A percentile compares a stretch with the other conserved stretches of the same genome.
Evolutionary conservation across 2,329 filamentous ascomycete genomes (phyloP).

Genomic region (Sarocladium brachiariae): DNA sequence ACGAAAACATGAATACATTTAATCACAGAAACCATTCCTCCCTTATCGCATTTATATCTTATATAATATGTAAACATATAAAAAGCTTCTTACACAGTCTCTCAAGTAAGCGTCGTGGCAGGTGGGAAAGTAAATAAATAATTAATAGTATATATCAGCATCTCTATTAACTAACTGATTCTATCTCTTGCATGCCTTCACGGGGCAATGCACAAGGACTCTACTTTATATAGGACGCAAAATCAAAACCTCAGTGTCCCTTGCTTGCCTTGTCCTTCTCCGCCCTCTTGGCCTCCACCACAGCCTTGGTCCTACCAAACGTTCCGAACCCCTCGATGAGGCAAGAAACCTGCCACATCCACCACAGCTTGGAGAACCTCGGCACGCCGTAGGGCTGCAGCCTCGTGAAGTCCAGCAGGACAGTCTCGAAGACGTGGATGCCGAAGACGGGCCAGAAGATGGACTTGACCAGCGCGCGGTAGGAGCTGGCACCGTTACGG

Average conservation of each 20-base stretch:
- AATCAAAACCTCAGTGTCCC: constrained; percentile 28
- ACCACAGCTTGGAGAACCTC: constrained; percentile 42
- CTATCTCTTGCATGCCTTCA: too few species aligned
- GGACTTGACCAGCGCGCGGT: constrained; percentile 49
- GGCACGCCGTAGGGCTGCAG: constrained; percentile 42
- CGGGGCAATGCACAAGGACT: too few species aligned
- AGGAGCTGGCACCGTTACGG: constrained; percentile 46
- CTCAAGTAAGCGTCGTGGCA: too few species aligned
- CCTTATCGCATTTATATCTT: too few species aligned
- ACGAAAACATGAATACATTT: too few species aligned
- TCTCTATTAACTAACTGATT: too few species aligned
- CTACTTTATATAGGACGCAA: too few species aligned
- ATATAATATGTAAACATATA: too few species aligned
- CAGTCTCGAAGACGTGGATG: constrained; percentile 61
- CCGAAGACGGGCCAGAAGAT: constrained; percentile 53
- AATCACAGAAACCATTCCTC: too few species aligned
- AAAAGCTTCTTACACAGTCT: too few species aligned
- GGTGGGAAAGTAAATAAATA: too few species aligned
- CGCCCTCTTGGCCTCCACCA: constrained; percentile 36
- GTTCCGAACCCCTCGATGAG: constrained; percentile 48
- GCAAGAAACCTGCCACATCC: constrained; percentile 43
- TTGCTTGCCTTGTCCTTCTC: constrained; percentile 28
- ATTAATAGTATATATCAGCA: too few species aligned
- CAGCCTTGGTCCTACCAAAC: constrained; percentile 44
- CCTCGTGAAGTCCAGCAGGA: constrained; percentile 40